Base-by-base conservation (phyloP, 306 rosid genomes). In the Cicer yamashitae region DNA sequence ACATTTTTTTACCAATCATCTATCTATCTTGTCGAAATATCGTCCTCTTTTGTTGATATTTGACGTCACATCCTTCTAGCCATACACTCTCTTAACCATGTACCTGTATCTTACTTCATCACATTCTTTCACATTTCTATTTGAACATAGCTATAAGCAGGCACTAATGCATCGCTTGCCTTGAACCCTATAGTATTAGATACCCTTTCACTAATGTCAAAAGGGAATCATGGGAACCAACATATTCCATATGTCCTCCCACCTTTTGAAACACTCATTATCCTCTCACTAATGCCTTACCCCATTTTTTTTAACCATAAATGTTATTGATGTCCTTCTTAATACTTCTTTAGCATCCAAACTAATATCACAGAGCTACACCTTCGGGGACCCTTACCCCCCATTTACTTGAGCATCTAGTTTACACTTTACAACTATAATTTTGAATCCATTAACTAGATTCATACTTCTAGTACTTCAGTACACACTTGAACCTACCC, bases 381-480 rank as follows among this genome's bases (percentile, higher is more conserved):
- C 48, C 11, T 44, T 44, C 48, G 3, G 47, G 47, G 47, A 44
- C 41, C 13, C 70, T 4, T 48, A 62, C 7, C 51, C 30, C 45
- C 13, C 76, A 18, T 44, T 56, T 58, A 25, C 68, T 56, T 25
- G 9, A 67, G 51, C 34, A 37, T 1, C 53, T 78, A n/a, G 5
- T 25, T 52, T 6, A 43, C 6, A 25, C 12, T 8, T 12, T 6
- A 44, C 9, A 17, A 17, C 7, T 51, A 54, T 9, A 43, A 62
- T 50, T 78, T 62, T 64, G 51, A 60, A 50, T 48, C 54, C 64
- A n/a, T 60, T 47, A 44, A 64, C 82, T 50, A 70, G 46, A 51
- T 60, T 38, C 77, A 70, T 39, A 48, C n/a, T 61, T 50, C 71
- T 40, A 47, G 25, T 40, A 51, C 20, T 17, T 12, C 17, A 15